Percentiles rank a stretch among this genome's conserved stretches.
These are phyloP conservation scores for Pleodorina starrii DNA, from an alignment of 139 green algal genomes.

Conservation along the genomic window DNA sequence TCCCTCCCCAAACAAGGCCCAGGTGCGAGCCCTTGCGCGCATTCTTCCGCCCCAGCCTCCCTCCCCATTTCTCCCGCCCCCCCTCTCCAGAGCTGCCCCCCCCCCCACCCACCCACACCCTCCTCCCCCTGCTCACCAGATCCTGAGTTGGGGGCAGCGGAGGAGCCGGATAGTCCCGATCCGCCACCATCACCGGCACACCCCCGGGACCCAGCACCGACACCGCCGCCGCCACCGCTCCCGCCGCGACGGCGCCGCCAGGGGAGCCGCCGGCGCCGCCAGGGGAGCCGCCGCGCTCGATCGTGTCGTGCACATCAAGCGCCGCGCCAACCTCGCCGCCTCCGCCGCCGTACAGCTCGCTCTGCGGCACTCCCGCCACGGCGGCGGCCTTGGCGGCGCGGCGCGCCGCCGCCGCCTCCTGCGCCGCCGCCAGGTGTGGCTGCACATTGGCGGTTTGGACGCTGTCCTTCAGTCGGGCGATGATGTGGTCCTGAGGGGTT, in stretches of 20 bases:
- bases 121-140: background rate
- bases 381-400: background rate
- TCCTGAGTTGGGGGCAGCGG: background rate
- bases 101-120: background rate
- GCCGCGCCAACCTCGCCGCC: background rate
- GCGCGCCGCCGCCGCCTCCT: background rate
- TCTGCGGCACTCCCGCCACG: background rate
- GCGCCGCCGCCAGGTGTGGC: background rate
- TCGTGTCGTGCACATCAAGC: background rate
- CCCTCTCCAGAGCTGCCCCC: background rate
- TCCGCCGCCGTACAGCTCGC: background rate
- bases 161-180: conserved; percentile 5
- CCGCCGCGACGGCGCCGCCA: background rate
- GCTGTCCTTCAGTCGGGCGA: background rate
- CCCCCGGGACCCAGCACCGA: background rate
- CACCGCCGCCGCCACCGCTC: background rate
- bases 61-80: background rate
- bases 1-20: too few species aligned
- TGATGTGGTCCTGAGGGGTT: conserved; percentile 5
- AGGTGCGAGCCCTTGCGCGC: too few species aligned
- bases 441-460: background rate
- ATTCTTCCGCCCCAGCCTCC: too few species aligned
- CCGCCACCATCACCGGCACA: background rate
- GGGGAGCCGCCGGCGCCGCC: background rate
- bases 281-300: background rate